phyloP scores from a whole-genome alignment of 2,329 filamentous ascomycete species.

The Trichothecium sympodiale region DNA sequence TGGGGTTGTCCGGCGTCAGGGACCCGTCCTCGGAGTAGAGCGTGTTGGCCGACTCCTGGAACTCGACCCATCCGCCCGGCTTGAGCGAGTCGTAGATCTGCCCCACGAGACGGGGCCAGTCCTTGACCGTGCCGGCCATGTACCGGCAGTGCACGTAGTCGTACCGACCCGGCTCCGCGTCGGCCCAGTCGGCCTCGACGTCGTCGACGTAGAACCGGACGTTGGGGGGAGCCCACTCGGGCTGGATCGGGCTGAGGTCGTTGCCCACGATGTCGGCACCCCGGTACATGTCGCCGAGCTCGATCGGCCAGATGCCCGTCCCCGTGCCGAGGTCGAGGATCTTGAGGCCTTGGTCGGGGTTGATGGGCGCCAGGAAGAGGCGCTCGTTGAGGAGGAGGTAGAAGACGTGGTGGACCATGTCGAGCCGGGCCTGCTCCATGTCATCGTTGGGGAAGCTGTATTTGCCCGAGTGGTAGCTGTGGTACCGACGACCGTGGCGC shows the following conservation, averaged over 20 bases:
- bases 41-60: conserved; percentile 27
- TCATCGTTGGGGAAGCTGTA: conserved; percentile 28
- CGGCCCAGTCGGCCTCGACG: conserved; percentile 45
- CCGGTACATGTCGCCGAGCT: conserved; percentile 25
- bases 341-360: conserved; percentile 21
- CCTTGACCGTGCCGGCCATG: conserved; percentile 21
- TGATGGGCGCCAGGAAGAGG: conserved; percentile 24
- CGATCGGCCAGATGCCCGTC: conserved; percentile 34
- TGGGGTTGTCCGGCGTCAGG: conserved; percentile 21
- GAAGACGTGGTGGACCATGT: conserved; percentile 25
- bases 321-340: conserved; percentile 34
- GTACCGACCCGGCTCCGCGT: conserved; percentile 11
- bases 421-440: conserved; percentile 24
- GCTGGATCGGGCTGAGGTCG: conserved; percentile 32
- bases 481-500: conserved; percentile 30
- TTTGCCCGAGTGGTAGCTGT: conserved; percentile 22
- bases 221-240: conserved; percentile 41
- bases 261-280: conserved; percentile 24
- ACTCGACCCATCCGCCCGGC: conserved; percentile 36
- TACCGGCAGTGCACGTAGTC: conserved; percentile 24
- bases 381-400: conserved; percentile 19
- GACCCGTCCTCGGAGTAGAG: conserved; percentile 26
- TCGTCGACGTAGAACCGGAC: conserved; percentile 49
- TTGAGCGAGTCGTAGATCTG: conserved; percentile 23
- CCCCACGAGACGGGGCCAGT: conserved; percentile 14